Evolutionary conservation across 164 flowering plant species (phyloP).

Genomic region (Pachysandra terminalis): DNA sequence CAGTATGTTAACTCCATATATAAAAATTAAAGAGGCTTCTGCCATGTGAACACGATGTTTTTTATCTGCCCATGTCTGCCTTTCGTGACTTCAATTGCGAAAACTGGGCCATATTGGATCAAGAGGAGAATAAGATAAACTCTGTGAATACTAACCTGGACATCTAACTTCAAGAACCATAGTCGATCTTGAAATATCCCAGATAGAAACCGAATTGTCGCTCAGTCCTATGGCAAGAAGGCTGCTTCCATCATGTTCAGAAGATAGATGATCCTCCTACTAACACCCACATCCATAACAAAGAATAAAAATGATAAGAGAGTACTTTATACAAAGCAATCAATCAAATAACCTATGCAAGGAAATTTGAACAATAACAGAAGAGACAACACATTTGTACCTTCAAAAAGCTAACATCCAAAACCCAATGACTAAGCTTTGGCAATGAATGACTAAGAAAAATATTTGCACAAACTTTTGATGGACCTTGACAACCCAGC

Average conservation of each 20-base stretch:
- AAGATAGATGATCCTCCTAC: constrained; percentile 27
- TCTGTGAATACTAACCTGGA: constrained; percentile 52
- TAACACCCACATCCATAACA: constrained; percentile 17
- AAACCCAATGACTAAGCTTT: constrained; percentile 72
- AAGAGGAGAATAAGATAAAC: neutral
- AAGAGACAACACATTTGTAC: constrained; percentile 22
- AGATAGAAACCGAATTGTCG: constrained; percentile 66
- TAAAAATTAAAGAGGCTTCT: no score
- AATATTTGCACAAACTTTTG: constrained; percentile 24
- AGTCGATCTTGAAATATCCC: constrained; percentile 49
- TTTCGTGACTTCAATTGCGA: neutral
- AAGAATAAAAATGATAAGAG: constrained; percentile 1
- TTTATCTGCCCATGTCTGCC: neutral
- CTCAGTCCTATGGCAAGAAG: constrained; percentile 84
- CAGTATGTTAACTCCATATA: neutral
- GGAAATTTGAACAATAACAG: neutral
- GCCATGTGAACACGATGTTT: neutral
- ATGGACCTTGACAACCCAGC: constrained; percentile 6
- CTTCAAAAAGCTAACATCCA: constrained; percentile 82
- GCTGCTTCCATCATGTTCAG: constrained; percentile 17
- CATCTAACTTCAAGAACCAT: constrained; percentile 50
- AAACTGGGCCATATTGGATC: neutral
- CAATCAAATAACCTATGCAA: neutral
- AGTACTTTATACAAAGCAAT: neutral
- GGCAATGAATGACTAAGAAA: constrained; percentile 45